These are phyloP conservation scores for Platanthera zijinensis DNA, from an alignment of 106 monocot genomes.

Conservation along the genomic window DNA sequence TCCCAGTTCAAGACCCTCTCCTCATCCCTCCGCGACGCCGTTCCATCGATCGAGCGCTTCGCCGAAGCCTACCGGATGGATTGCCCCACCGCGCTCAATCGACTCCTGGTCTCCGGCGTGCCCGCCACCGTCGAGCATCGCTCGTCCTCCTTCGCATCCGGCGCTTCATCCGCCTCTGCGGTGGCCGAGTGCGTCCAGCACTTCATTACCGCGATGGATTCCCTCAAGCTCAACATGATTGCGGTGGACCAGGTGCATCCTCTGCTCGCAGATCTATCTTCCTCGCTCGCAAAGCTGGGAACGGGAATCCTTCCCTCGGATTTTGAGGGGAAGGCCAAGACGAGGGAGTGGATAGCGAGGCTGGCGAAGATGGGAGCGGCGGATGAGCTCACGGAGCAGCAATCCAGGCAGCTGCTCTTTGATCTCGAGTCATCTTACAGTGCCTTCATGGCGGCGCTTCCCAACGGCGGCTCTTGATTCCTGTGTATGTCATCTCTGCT, in stretches of 20 bases:
- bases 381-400: conserved; percentile 89
- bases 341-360: conserved; percentile 78
- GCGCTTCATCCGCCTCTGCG: conserved; percentile 25
- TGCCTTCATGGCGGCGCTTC: conserved; percentile 69
- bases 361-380: conserved; percentile 82
- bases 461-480: conserved; percentile 29
- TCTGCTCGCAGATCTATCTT: conserved; percentile 50
- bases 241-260: conserved; percentile 81
- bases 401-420: conserved; percentile 76
- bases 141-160: conserved; percentile 14
- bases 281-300: conserved; percentile 65
- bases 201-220: conserved; percentile 84
- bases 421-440: conserved; percentile 84
- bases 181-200: conserved; percentile 86
- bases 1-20: conserved; percentile 70
- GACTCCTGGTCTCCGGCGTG: conserved; percentile 66
- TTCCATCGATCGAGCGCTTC: conserved; percentile 62
- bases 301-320: conserved; percentile 48
- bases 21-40: conserved; percentile 51
- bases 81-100: conserved; percentile 73
- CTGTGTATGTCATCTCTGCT: not conserved
- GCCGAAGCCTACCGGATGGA: conserved; percentile 73
- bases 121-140: conserved; percentile 93
- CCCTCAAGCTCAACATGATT: conserved; percentile 64
- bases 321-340: conserved; percentile 78